These are phyloP conservation scores for Hygrocybe punicea DNA, from an alignment of 768 basidiomycete species.

Conservation along the genomic window DNA sequence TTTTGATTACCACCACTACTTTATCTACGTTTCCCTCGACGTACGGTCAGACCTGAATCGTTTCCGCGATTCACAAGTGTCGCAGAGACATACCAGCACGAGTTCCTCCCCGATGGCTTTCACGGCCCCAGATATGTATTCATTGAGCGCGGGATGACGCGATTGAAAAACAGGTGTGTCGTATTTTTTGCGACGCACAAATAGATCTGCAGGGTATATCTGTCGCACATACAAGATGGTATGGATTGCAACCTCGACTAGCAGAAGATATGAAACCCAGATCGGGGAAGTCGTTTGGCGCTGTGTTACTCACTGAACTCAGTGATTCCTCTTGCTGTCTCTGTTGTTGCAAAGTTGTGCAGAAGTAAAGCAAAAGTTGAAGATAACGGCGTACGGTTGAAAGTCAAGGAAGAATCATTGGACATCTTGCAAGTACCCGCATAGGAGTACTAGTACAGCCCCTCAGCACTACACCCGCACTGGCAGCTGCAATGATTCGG, in stretches of 20 bases:
- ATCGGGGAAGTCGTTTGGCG: conserved; percentile 1
- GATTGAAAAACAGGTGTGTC: conserved; percentile 90
- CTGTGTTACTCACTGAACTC: conserved; percentile 59
- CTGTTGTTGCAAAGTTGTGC: conserved; percentile 32
- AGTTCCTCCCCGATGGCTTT: conserved; percentile 81
- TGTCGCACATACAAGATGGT: conserved; percentile 87
- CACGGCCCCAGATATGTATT: conserved; percentile 86
- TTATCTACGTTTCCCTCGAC: conserved; percentile 73
- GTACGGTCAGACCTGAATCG: conserved; percentile 6
- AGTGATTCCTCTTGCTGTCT: conserved; percentile 59
- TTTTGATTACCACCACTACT: conserved; percentile 81
- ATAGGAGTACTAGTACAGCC: no score
- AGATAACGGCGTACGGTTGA: conserved; percentile 28
- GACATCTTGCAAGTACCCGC: no score
- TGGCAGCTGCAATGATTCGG: no score
- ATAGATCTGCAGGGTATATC: conserved; percentile 86
- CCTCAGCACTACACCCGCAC: no score
- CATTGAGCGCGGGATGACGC: conserved; percentile 83
- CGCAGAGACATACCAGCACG: conserved; percentile 44
- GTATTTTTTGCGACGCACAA: conserved; percentile 84
- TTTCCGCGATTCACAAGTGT: conserved; percentile 5
- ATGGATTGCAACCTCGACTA: conserved; percentile 94
- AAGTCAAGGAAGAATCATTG: conserved; percentile 13
- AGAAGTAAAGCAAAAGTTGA: neutral
- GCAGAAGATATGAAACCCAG: neutral